phyloP scores from a whole-genome alignment of 108 stramenopile species.

The Ochromonas danica region DNA sequence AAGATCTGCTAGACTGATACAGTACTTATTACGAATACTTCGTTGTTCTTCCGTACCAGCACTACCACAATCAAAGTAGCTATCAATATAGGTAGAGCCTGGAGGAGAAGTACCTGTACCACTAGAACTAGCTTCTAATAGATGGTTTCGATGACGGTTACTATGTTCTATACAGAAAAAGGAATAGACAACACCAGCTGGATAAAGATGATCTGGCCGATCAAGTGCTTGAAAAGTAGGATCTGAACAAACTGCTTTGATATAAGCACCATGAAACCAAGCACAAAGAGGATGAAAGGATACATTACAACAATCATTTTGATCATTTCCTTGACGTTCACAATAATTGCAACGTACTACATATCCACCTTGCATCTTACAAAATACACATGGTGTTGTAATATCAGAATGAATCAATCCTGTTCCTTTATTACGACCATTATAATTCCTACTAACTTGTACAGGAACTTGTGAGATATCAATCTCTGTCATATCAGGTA shows the following conservation, averaged over 20 bases:
- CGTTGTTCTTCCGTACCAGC: background rate
- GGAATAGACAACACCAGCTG: too few relatives aligned
- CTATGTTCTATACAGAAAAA: too few relatives aligned
- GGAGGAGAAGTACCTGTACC: too few relatives aligned
- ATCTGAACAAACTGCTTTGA: conserved; percentile 9
- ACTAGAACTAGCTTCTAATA: too few relatives aligned
- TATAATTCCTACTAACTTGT: background rate
- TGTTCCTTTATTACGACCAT: background rate
- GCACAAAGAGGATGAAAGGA: conserved; percentile 38
- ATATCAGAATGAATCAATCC: background rate
- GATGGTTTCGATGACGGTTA: too few relatives aligned
- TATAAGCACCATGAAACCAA: conserved; percentile 31
- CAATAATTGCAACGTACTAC: conserved; percentile 1
- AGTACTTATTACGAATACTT: conserved; percentile 27
- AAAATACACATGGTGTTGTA: conserved; percentile 3
- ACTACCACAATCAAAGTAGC: too few relatives aligned
- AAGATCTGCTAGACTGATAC: background rate
- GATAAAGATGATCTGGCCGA: too few relatives aligned
- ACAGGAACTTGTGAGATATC: conserved; percentile 18
- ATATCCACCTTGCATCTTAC: conserved; percentile 2
- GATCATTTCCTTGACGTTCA: background rate
- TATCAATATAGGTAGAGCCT: too few relatives aligned
- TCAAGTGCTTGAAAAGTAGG: conserved; percentile 18
- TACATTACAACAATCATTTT: background rate
- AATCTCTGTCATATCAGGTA: conserved; percentile 31